Conservation (phyloP, 805 yeast genomes). For the Danielia reshetovae region DNA sequence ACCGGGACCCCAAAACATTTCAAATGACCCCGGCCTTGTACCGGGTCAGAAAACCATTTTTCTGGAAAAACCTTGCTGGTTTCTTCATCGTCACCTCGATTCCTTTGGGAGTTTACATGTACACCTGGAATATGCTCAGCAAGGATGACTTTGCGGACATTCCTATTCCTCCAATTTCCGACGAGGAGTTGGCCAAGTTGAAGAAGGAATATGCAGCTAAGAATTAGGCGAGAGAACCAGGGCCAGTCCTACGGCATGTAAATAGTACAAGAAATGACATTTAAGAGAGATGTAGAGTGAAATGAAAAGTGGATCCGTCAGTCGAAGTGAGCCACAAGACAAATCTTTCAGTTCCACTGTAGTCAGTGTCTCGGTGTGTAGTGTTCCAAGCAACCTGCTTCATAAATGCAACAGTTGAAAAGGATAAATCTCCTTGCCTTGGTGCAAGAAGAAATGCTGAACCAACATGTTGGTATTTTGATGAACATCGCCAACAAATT, state of each 20-base stretch:
- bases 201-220: constrained; percentile 64
- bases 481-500: not conserved
- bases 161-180: constrained; percentile 90
- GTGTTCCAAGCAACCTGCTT: too few relatives aligned
- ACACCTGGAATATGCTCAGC: constrained; percentile 61
- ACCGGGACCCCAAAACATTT: constrained; percentile 62
- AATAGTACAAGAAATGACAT: too few relatives aligned
- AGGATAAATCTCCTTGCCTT: too few relatives aligned
- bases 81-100: constrained; percentile 58
- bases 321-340: too few relatives aligned
- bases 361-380: too few relatives aligned
- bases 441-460: constrained; percentile 1
- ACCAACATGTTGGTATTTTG: not conserved
- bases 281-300: too few relatives aligned
- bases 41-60: constrained; percentile 84
- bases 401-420: too few relatives aligned
- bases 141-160: constrained; percentile 85
- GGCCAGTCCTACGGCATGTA: too few relatives aligned
- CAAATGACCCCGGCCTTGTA: constrained; percentile 93
- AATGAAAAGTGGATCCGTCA: too few relatives aligned
- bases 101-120: constrained; percentile 62
- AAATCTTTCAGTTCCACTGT: too few relatives aligned
- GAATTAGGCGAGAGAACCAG: too few relatives aligned
- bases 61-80: constrained; percentile 67
- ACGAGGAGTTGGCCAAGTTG: constrained; percentile 67